These are phyloP conservation scores for Scorias spongiosa DNA, from an alignment of 2,329 filamentous ascomycete species.

Conservation along the genomic window DNA sequence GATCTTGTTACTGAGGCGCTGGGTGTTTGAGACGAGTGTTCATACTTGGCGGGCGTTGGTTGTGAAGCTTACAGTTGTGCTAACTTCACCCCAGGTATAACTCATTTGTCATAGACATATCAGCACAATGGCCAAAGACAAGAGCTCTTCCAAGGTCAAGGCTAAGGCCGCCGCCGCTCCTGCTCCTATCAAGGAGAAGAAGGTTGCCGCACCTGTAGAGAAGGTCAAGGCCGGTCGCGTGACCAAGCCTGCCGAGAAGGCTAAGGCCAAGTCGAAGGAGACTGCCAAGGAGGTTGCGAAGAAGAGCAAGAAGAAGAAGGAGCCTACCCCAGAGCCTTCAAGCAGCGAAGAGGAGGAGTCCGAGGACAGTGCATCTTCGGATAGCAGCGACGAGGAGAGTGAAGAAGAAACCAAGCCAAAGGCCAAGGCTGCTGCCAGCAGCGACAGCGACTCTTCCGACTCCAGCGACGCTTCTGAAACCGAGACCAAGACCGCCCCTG, in stretches of 20 bases:
- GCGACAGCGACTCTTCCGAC: conserved; percentile 2
- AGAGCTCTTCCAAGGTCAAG: conserved; percentile 15
- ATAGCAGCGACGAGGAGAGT: conserved; percentile 16
- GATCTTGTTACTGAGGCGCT: conserved; percentile 14
- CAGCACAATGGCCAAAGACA: conserved; percentile 30
- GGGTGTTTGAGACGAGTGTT: conserved; percentile 22
- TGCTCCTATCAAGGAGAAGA: conserved; percentile 13
- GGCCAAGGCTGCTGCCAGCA: conserved; percentile 12
- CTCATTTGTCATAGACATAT: conserved; percentile 17
- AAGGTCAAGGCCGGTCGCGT: conserved; percentile 51
- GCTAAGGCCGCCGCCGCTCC: conserved; percentile 17
- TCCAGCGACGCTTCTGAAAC: background rate
- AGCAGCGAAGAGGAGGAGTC: conserved; percentile 20
- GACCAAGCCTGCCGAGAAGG: conserved; percentile 50
- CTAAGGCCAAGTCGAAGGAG: conserved; percentile 43
- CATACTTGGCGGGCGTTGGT: conserved; percentile 7
- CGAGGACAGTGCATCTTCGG: conserved; percentile 20
- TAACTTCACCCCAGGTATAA: background rate
- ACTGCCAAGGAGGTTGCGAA: conserved; percentile 26
- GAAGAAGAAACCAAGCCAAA: conserved; percentile 9
- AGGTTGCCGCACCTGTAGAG: conserved; percentile 8
- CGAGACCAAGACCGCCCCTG: conserved; percentile 1
- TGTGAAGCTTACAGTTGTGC: background rate
- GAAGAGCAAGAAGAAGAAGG: conserved; percentile 32
- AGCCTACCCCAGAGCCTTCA: conserved; percentile 30